Conservation (phyloP, 805 yeast species). For the Pichia cabralensis region DNA sequence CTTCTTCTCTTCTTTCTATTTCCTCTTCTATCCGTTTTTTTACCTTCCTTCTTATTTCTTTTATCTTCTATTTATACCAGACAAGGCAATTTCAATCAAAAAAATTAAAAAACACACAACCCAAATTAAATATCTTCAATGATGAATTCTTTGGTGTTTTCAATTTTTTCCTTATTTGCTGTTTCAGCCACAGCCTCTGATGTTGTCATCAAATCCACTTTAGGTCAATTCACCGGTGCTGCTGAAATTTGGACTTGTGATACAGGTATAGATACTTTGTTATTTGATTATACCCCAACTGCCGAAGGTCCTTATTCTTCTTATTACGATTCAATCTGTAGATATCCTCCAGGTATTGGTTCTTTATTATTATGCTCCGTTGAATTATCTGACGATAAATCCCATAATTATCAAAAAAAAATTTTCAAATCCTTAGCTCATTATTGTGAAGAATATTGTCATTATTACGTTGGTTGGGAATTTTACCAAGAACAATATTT, state of each 20-base stretch:
- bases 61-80: too few species aligned
- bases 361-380: slow-evolving; percentile 10
- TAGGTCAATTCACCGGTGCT: slow-evolving; percentile 2
- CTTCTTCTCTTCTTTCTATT: too few species aligned
- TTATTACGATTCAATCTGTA: slow-evolving; percentile 5
- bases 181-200: too few species aligned
- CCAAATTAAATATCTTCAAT: too few species aligned
- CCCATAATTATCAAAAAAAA: background rate
- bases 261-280: background rate
- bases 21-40: too few species aligned
- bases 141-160: too few species aligned
- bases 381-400: background rate
- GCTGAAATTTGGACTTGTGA: slow-evolving; percentile 10
- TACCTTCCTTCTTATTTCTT: too few species aligned
- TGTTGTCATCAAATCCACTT: background rate
- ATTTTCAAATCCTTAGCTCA: background rate
- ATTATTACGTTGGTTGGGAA: slow-evolving; percentile 13
- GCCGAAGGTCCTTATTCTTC: background rate
- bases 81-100: too few species aligned
- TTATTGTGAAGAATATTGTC: slow-evolving; percentile 7
- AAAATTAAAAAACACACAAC: too few species aligned
- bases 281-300: slow-evolving; percentile 7
- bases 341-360: slow-evolving; percentile 14
- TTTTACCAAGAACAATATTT: slow-evolving; percentile 17
- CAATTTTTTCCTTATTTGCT: too few species aligned